phyloP scores from a whole-genome alignment of 2,329 filamentous ascomycete genomes.

The Rachicladosporium sp. region DNA sequence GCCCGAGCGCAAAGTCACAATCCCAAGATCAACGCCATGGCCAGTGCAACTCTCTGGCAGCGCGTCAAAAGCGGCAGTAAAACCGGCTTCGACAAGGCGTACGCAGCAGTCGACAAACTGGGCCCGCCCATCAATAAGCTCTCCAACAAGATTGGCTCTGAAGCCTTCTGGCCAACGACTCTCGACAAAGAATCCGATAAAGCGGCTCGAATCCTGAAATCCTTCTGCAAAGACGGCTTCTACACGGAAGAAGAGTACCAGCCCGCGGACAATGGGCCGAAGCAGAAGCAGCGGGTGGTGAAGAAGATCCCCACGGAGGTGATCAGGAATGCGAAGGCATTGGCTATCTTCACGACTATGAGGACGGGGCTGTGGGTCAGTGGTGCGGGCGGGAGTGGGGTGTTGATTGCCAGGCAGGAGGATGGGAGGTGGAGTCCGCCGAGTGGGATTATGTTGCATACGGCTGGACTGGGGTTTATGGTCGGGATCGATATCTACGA shows the following conservation, averaged over 20 bases:
- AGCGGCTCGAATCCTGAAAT: slow-evolving; percentile 75
- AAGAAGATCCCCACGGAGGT: slow-evolving; percentile 79
- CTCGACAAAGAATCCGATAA: slow-evolving; percentile 87
- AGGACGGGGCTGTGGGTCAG: slow-evolving; percentile 84
- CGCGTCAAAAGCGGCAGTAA: slow-evolving; percentile 44
- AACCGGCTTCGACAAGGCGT: slow-evolving; percentile 63
- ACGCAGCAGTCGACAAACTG: slow-evolving; percentile 53
- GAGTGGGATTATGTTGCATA: slow-evolving; percentile 82
- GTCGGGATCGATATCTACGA: slow-evolving; percentile 93
- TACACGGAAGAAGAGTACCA: slow-evolving; percentile 42
- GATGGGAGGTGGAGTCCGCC: slow-evolving; percentile 88
- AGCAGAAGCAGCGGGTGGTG: slow-evolving; percentile 50
- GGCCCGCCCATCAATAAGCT: slow-evolving; percentile 62
- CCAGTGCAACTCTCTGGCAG: slow-evolving; percentile 34
- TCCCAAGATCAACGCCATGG: too few relatives aligned
- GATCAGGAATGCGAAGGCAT: slow-evolving; percentile 75
- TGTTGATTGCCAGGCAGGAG: slow-evolving; percentile 70
- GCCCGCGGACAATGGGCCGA: slow-evolving; percentile 33
- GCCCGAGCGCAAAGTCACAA: too few relatives aligned
- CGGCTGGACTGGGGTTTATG: slow-evolving; percentile 75
- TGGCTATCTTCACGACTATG: slow-evolving; percentile 94
- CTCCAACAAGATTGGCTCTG: slow-evolving; percentile 70
- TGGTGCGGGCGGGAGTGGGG: slow-evolving; percentile 81
- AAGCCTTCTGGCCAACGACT: slow-evolving; percentile 75
- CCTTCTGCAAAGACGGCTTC: slow-evolving; percentile 75